Evolutionary conservation across 257 asterid genomes (phyloP).

Genomic region (Nicotiana benthamiana): DNA sequence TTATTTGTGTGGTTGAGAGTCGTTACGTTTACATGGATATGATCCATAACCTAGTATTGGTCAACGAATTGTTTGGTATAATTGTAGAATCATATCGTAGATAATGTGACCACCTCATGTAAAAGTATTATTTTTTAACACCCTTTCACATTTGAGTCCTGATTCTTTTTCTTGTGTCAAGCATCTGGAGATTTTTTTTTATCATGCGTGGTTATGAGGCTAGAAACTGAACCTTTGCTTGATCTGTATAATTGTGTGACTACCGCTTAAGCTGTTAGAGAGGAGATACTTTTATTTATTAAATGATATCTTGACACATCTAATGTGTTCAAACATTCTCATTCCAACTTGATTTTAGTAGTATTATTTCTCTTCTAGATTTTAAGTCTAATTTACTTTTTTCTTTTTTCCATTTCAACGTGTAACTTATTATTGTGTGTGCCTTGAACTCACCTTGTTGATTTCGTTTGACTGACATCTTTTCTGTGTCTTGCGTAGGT

Average conservation of each 20-base stretch:
- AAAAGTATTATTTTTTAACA: not conserved
- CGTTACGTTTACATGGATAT: not conserved
- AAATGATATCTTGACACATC: not conserved
- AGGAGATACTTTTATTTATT: not conserved
- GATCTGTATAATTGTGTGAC: not conserved
- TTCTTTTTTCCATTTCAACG: not conserved
- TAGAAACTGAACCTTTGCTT: too few relatives aligned
- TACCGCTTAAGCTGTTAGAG: not conserved
- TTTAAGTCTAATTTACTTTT: not conserved
- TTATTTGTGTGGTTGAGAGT: not conserved
- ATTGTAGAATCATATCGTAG: not conserved
- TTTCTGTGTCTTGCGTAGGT: slow-evolving; percentile 42
- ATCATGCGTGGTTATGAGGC: too few relatives aligned
- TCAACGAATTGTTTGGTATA: not conserved
- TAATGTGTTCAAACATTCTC: not conserved
- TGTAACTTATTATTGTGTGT: not conserved
- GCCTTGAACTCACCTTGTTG: slow-evolving; percentile 5
- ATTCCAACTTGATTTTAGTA: not conserved
- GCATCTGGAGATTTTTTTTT: too few relatives aligned
- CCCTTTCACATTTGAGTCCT: not conserved
- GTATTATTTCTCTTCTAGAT: not conserved
- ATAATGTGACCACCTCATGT: not conserved
- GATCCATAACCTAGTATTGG: slow-evolving; percentile 1
- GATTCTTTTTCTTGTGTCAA: too few relatives aligned
- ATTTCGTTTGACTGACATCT: slow-evolving; percentile 16